Evolutionary conservation across 371 early-diverging fungal genomes (phyloP).

Genomic region (Mucor circinelloides): DNA sequence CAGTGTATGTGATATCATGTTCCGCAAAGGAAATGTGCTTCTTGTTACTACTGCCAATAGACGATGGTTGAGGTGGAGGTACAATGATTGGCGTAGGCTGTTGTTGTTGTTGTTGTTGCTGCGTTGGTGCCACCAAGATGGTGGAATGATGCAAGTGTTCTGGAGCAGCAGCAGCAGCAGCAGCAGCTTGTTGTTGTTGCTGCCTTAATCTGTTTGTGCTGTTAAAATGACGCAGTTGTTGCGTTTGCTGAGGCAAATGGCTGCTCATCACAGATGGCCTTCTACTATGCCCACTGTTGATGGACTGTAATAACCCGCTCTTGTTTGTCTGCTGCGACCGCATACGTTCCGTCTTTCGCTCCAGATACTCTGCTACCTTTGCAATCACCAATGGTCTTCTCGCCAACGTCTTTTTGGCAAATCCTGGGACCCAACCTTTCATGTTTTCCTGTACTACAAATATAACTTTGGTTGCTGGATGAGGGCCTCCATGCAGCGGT

Average conservation of each 20-base stretch:
- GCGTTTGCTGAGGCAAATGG: not conserved
- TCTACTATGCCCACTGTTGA: slow-evolving; percentile 17
- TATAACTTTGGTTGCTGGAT: slow-evolving; percentile 62
- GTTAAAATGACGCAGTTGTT: slow-evolving; percentile 8
- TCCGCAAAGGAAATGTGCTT: slow-evolving; percentile 44
- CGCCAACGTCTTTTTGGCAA: slow-evolving; percentile 66
- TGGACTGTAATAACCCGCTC: slow-evolving; percentile 17
- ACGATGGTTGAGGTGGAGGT: not conserved
- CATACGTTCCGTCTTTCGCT: slow-evolving; percentile 60
- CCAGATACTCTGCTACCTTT: slow-evolving; percentile 64
- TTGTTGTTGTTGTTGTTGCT: not conserved
- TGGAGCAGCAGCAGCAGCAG: not conserved
- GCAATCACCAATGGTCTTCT: slow-evolving; percentile 67
- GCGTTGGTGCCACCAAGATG: not conserved
- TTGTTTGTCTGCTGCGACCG: slow-evolving; percentile 31
- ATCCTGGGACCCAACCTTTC: slow-evolving; percentile 66
- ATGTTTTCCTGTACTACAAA: slow-evolving; percentile 55
- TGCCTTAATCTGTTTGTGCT: not conserved
- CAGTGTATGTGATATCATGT: slow-evolving; percentile 22
- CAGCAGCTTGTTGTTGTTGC: not conserved
- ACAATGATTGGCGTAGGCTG: not conserved
- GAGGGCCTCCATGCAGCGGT: slow-evolving; percentile 49
- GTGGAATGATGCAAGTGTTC: not conserved
- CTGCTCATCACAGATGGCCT: slow-evolving; percentile 40
- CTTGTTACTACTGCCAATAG: not conserved